phyloP scores from a whole-genome alignment of 179 eudicot genomes.

The Spergularia azorica region DNA sequence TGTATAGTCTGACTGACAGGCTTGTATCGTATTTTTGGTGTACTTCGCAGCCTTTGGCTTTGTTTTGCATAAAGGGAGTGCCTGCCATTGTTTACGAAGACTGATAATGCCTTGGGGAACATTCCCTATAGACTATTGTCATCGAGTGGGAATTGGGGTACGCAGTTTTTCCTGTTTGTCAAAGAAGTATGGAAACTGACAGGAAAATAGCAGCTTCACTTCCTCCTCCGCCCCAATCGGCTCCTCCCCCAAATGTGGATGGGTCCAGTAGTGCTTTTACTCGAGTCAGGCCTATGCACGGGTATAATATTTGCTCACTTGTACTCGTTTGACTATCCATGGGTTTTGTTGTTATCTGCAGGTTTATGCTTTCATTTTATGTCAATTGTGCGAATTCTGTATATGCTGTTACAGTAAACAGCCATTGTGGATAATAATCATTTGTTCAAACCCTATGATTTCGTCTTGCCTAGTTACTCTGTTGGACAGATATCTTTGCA shows the following conservation, averaged over 20 bases:
- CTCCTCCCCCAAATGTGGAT: constrained; percentile 33
- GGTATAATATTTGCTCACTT: constrained; percentile 45
- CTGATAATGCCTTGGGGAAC: constrained; percentile 75
- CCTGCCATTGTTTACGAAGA: constrained; percentile 36
- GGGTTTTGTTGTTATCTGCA: background rate
- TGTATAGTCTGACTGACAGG: background rate
- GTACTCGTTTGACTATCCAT: background rate
- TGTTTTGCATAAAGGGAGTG: constrained; percentile 34
- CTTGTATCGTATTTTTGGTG: constrained; percentile 6
- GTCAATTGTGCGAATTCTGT: background rate
- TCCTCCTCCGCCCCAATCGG: constrained; percentile 34
- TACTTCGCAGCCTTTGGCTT: constrained; percentile 20
- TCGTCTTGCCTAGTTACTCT: background rate
- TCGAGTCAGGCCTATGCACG: constrained; percentile 64
- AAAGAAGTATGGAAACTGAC: constrained; percentile 64
- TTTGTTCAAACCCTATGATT: background rate
- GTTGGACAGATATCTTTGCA: background rate
- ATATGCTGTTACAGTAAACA: background rate
- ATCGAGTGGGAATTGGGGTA: constrained; percentile 49
- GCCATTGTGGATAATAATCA: background rate
- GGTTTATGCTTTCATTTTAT: background rate
- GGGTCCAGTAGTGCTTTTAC: constrained; percentile 42
- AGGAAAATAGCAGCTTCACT: constrained; percentile 38
- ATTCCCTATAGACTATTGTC: constrained; percentile 42
- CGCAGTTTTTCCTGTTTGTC: constrained; percentile 41